A percentile compares a stretch with the other conserved stretches of the same genome.
phyloP scores from a whole-genome alignment of 805 yeast genomes.

The Zygoascus flipseniorum region DNA sequence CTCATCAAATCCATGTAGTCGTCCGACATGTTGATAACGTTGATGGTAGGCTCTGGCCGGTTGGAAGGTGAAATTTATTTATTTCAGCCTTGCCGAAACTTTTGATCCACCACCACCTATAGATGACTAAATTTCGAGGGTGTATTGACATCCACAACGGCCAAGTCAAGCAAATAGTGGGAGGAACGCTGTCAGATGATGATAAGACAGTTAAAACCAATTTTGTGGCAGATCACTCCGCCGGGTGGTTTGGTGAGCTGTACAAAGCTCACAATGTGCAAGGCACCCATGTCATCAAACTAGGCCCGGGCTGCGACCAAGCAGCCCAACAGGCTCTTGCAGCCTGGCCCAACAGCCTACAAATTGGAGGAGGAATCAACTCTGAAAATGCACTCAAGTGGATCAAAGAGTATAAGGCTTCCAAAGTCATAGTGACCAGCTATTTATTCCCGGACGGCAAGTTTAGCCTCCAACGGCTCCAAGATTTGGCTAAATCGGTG shows the following conservation, averaged over 20 bases:
- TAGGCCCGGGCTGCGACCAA: conserved; percentile 73
- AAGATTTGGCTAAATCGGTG: conserved; percentile 41
- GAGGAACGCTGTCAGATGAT: conserved; percentile 64
- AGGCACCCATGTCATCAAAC: conserved; percentile 90
- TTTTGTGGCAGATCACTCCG: conserved; percentile 66
- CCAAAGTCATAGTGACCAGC: conserved; percentile 85
- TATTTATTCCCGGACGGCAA: conserved; percentile 71
- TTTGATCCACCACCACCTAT: not conserved
- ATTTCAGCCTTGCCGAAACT: not conserved
- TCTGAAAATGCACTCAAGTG: conserved; percentile 64
- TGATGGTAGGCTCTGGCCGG: not conserved
- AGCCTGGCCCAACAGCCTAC: conserved; percentile 67
- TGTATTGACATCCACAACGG: conserved; percentile 95
- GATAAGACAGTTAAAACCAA: conserved; percentile 51
- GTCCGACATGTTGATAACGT: not conserved
- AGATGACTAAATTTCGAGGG: conserved; percentile 89
- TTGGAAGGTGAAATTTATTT: not conserved
- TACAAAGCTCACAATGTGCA: conserved; percentile 49
- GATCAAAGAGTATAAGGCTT: conserved; percentile 63
- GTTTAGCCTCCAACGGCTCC: conserved; percentile 45
- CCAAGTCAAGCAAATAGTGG: conserved; percentile 93
- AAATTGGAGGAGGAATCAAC: conserved; percentile 91
- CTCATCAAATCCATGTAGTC: conserved; percentile 12
- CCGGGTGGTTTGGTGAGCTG: conserved; percentile 65
- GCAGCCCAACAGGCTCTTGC: conserved; percentile 73